These are phyloP conservation scores for Thermothielavioides terrestris DNA, from an alignment of 495 filamentous ascomycete species.

Conservation along the genomic window DNA sequence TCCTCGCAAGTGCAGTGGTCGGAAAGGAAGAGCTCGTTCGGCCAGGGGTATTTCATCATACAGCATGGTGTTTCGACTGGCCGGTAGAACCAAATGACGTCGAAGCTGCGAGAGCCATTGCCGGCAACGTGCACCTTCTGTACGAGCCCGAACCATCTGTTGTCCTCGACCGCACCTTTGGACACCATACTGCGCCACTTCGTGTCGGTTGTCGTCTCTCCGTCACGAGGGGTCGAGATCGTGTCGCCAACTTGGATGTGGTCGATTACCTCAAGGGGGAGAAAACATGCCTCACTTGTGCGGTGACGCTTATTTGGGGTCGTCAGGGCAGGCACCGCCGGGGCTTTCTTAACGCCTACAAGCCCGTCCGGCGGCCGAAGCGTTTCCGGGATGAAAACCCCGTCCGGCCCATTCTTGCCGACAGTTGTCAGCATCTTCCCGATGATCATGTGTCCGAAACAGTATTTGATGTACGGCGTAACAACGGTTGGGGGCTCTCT, in stretches of 20 bases:
- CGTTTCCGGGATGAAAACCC: not conserved
- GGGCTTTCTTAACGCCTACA: not conserved
- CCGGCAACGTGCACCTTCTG: slow-evolving; percentile 40
- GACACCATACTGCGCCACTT: slow-evolving; percentile 46
- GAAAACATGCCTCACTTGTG: not conserved
- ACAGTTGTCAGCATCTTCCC: slow-evolving; percentile 35
- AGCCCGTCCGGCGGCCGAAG: not conserved
- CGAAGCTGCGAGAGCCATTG: slow-evolving; percentile 35
- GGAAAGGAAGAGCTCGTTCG: slow-evolving; percentile 66
- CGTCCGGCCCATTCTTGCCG: not conserved
- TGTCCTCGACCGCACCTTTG: slow-evolving; percentile 29
- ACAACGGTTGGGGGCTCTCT: slow-evolving; percentile 46
- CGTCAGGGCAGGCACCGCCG: not conserved
- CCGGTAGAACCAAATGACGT: slow-evolving; percentile 64
- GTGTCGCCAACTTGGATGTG: slow-evolving; percentile 31
- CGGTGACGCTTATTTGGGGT: not conserved
- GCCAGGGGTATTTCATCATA: slow-evolving; percentile 53
- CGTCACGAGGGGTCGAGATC: slow-evolving; percentile 36
- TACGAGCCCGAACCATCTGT: slow-evolving; percentile 59
- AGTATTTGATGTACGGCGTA: slow-evolving; percentile 55
- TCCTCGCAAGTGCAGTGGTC: slow-evolving; percentile 63
- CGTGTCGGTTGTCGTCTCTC: slow-evolving; percentile 30
- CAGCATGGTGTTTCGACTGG: slow-evolving; percentile 58
- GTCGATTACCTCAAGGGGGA: slow-evolving; percentile 3
- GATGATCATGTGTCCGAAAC: slow-evolving; percentile 56